Evolutionary conservation across 805 yeast species (phyloP).

Genomic region (Kodamaea fukazawae): DNA sequence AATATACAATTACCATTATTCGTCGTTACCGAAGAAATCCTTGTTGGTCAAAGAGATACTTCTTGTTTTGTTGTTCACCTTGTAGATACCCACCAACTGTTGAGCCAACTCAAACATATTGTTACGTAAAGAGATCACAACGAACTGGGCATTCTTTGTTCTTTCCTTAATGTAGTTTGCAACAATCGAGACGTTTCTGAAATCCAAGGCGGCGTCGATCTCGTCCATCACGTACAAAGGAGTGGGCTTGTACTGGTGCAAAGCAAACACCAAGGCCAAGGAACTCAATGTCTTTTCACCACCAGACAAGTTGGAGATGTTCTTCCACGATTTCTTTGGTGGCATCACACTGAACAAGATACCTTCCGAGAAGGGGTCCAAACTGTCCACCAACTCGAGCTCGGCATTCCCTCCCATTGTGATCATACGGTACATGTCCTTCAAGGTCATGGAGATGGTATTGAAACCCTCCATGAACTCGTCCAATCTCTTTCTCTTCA

Average conservation of each 20-base stretch:
- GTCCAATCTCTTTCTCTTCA: conserved; percentile 70
- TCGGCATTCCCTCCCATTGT: conserved; percentile 99
- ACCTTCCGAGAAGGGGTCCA: conserved; percentile 98
- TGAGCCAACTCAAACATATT: conserved; percentile 97
- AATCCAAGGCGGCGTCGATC: conserved; percentile 97
- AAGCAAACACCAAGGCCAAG: conserved; percentile 90
- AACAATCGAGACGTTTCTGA: conserved; percentile 93
- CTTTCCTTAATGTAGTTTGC: conserved; percentile 96
- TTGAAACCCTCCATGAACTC: conserved; percentile 95
- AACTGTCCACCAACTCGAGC: conserved; percentile 87
- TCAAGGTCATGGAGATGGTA: conserved; percentile 78
- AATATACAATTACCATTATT: conserved; percentile 6
- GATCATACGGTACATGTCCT: conserved; percentile 97
- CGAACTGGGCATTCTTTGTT: conserved; percentile 93
- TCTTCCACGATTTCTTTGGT: conserved; percentile 96
- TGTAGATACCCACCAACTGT: conserved; percentile 92
- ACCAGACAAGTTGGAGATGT: conserved; percentile 91
- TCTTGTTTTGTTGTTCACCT: conserved; percentile 84
- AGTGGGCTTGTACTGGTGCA: conserved; percentile 94
- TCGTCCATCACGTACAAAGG: conserved; percentile 99
- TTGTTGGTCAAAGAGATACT: conserved; percentile 75
- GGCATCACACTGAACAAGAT: conserved; percentile 98
- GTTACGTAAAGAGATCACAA: conserved; percentile 91
- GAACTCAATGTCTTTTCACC: conserved; percentile 97
- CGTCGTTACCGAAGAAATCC: conserved; percentile 36